Percentiles rank a stretch among this genome's conserved stretches.
Evolutionary conservation across 2,329 filamentous ascomycete species (phyloP).

Genomic region (Microthyrium microscopicum): DNA sequence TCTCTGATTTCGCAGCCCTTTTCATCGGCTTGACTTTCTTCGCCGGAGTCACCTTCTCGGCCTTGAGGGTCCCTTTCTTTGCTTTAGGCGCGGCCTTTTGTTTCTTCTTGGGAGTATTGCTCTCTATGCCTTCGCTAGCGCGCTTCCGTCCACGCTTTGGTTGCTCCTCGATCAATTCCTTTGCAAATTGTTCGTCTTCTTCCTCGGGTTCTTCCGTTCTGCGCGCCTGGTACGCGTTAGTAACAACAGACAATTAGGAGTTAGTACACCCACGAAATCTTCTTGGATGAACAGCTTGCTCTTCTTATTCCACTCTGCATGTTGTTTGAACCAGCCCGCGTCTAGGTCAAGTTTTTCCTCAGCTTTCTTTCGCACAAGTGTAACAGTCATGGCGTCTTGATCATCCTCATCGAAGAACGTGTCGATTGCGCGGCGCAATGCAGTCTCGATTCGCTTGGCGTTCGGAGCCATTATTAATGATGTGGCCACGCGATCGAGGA

Average conservation of each 20-base stretch:
- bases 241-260: constrained; percentile 16
- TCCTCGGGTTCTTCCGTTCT: constrained; percentile 7
- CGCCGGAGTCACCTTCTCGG: no score
- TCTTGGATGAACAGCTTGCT: constrained; percentile 37
- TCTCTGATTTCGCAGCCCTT: constrained; percentile 13
- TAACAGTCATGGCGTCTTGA: constrained; percentile 38
- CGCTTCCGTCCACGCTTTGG: background rate
- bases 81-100: constrained; percentile 14
- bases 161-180: background rate
- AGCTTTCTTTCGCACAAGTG: constrained; percentile 34
- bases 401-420: constrained; percentile 24
- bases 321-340: constrained; percentile 38
- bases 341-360: constrained; percentile 35
- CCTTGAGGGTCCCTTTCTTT: background rate
- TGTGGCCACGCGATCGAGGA: no score
- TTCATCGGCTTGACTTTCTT: constrained; percentile 7
- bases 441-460: constrained; percentile 17
- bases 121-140: constrained; percentile 3
- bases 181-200: constrained; percentile 3
- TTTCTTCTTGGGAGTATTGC: constrained; percentile 10
- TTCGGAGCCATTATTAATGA: background rate
- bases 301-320: constrained; percentile 34
- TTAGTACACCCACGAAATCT: constrained; percentile 26
- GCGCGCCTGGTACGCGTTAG: background rate
- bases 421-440: constrained; percentile 25